Conservation (phyloP, 495 filamentous ascomycete genomes). For the Chlorociboria aeruginascens region DNA sequence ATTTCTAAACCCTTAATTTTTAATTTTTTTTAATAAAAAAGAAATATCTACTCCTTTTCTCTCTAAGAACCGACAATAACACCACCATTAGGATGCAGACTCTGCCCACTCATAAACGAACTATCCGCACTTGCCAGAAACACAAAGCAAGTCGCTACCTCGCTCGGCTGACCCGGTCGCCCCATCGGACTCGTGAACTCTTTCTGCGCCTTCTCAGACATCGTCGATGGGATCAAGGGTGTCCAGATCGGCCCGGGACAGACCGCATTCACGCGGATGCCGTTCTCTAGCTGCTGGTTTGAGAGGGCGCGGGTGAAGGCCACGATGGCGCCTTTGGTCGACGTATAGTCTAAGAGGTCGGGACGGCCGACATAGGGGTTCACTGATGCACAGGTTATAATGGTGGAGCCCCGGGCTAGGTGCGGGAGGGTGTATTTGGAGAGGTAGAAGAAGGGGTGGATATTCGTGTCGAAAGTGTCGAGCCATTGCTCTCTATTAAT, state of each 20-base stretch:
- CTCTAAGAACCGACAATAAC: conserved; percentile 7
- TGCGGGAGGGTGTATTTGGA: conserved; percentile 68
- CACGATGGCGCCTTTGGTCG: conserved; percentile 73
- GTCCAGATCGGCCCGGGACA: conserved; percentile 81
- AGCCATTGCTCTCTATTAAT: conserved; percentile 53
- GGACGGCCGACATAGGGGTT: conserved; percentile 76
- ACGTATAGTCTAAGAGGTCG: conserved; percentile 77
- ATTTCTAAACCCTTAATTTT: too few relatives aligned
- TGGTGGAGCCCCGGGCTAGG: conserved; percentile 62
- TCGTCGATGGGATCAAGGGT: conserved; percentile 68
- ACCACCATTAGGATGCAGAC: conserved; percentile 59
- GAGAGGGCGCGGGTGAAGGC: conserved; percentile 69
- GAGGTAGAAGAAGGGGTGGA: conserved; percentile 63
- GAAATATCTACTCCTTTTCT: neutral
- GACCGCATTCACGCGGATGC: conserved; percentile 72
- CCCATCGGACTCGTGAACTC: conserved; percentile 72
- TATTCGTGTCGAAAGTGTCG: conserved; percentile 62
- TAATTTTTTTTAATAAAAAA: too few relatives aligned
- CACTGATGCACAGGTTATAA: conserved; percentile 75
- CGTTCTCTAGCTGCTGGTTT: conserved; percentile 59
- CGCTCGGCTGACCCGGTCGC: conserved; percentile 62
- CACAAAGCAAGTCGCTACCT: conserved; percentile 78
- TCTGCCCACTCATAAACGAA: conserved; percentile 49
- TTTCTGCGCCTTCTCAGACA: conserved; percentile 57
- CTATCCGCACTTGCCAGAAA: conserved; percentile 70